Conservation (phyloP, 2,329 filamentous ascomycete genomes). For the Beauveria varroae region DNA sequence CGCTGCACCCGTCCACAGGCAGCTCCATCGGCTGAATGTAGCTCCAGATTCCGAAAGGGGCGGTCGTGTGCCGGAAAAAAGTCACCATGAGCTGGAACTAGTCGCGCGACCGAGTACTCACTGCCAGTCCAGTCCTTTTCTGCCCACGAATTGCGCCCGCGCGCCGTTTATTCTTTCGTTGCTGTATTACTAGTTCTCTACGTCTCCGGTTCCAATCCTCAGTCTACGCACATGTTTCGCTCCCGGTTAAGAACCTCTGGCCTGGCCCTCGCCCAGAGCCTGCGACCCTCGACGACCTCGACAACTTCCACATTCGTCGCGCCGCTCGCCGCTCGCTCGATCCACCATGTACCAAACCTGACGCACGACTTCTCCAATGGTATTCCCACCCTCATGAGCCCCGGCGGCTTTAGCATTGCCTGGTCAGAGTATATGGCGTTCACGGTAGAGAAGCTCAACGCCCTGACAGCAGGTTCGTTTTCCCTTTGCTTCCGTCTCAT, state of each 20-base stretch:
- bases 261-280: constrained; percentile 29
- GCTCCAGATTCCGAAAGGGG: constrained; percentile 12
- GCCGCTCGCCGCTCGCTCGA: constrained; percentile 28
- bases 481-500: background rate
- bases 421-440: constrained; percentile 77
- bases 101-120: constrained; percentile 6
- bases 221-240: constrained; percentile 38
- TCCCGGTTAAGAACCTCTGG: constrained; percentile 46
- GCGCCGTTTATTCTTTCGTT: background rate
- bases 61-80: background rate
- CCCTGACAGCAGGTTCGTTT: constrained; percentile 59
- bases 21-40: constrained; percentile 8
- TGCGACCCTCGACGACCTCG: constrained; percentile 30
- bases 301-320: constrained; percentile 24
- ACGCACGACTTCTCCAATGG: constrained; percentile 40
- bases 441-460: constrained; percentile 70
- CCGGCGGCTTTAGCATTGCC: constrained; percentile 62
- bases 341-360: constrained; percentile 42
- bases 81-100: background rate
- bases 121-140: background rate
- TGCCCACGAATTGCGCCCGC: background rate
- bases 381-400: constrained; percentile 64
- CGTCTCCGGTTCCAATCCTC: background rate
- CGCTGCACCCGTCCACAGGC: too few relatives aligned
- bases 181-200: background rate